Percentiles rank a stretch among this genome's conserved stretches.
Conservation (phyloP, 228 moss, liverwort and hornwort genomes). For the Sphagnum magellanicum region DNA sequence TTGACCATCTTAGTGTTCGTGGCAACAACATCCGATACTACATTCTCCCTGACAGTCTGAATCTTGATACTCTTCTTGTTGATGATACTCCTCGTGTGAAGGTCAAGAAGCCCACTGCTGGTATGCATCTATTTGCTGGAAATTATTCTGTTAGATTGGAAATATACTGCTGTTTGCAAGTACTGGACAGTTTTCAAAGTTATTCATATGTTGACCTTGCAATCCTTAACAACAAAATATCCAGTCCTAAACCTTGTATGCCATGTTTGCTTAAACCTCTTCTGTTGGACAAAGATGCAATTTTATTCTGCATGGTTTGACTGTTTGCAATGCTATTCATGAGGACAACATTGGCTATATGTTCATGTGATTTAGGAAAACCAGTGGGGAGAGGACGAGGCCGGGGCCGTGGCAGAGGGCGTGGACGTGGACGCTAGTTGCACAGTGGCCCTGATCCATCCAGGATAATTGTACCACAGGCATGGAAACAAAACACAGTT, state of each 20-base stretch:
- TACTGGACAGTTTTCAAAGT: not conserved
- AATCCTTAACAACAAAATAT: not conserved
- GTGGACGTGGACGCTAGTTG: conserved; percentile 88
- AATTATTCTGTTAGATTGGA: not conserved
- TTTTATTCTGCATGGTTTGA: not conserved
- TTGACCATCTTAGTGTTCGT: conserved; percentile 73
- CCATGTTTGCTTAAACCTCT: not conserved
- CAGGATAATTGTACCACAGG: too few species aligned
- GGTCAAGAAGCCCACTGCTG: conserved; percentile 93
- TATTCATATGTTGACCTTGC: not conserved
- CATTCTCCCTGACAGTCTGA: conserved; percentile 96
- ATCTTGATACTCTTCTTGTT: conserved; percentile 87
- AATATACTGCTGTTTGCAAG: not conserved
- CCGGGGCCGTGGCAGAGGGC: conserved; percentile 89
- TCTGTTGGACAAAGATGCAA: not conserved
- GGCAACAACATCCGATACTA: conserved; percentile 98
- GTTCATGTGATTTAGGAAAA: conserved; percentile 50
- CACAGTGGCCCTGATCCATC: too few species aligned
- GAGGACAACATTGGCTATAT: not conserved
- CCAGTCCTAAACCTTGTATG: not conserved
- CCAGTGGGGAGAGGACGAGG: conserved; percentile 90
- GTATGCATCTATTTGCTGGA: conserved; percentile 13
- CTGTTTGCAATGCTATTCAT: not conserved
- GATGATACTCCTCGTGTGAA: conserved; percentile 96
- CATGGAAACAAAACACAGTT: too few species aligned